Conservation (phyloP, 2,329 filamentous ascomycete genomes). For the Fusarium duplospermum region DNA sequence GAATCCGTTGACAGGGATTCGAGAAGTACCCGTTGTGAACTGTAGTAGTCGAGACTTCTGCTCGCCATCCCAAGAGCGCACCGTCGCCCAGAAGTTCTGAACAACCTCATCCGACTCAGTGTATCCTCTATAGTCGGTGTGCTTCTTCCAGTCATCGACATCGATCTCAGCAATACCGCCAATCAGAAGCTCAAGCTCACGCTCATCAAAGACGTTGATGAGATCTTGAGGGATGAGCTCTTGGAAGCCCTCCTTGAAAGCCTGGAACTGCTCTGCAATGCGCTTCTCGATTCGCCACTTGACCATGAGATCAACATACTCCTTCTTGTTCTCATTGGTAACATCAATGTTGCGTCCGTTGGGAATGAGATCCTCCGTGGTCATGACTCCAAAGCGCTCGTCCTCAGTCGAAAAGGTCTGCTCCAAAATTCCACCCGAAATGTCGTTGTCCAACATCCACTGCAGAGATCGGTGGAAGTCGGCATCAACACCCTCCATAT, state of each 20-base stretch:
- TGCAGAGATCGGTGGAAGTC: conserved; percentile 97
- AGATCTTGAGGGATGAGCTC: conserved; percentile 96
- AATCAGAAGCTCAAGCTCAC: conserved; percentile 94
- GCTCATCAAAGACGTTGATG: conserved; percentile 98
- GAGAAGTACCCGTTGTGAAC: conserved; percentile 96
- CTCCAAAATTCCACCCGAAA: conserved; percentile 89
- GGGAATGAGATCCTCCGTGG: conserved; percentile 93
- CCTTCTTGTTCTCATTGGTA: conserved; percentile 98
- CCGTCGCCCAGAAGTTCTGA: conserved; percentile 98
- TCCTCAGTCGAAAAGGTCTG: conserved; percentile 98
- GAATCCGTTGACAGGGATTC: conserved; percentile 99
- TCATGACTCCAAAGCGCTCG: conserved; percentile 94
- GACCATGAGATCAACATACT: conserved; percentile 98
- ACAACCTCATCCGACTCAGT: conserved; percentile 98
- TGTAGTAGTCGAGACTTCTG: conserved; percentile 97
- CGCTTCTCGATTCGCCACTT: conserved; percentile 99
- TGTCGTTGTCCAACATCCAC: conserved; percentile 99
- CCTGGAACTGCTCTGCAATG: conserved; percentile 97
- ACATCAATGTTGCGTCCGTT: conserved; percentile 92
- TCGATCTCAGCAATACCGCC: conserved; percentile 99
- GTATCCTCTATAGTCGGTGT: conserved; percentile 98
- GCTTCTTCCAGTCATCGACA: conserved; percentile 99
- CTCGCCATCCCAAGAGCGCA: conserved; percentile 96
- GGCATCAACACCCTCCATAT: conserved; percentile 99
- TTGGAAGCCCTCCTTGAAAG: conserved; percentile 97